Conservation (phyloP, 768 basidiomycete species). For the Macrolepiota fuliginosa region DNA sequence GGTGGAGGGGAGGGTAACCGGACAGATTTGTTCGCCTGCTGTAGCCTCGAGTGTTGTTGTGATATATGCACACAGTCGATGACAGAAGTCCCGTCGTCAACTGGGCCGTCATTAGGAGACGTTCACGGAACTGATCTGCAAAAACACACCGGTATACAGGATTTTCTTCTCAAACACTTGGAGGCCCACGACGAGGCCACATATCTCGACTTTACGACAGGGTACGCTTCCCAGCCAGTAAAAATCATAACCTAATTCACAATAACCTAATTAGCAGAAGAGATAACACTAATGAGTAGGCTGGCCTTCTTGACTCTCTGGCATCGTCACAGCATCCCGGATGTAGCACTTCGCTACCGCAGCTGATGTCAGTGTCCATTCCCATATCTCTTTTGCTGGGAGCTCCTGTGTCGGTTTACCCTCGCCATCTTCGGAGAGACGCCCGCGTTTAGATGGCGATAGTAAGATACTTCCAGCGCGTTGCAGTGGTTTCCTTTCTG, state of each 20-base stretch:
- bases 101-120: conserved; percentile 20
- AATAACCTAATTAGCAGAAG: conserved; percentile 9
- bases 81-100: conserved; percentile 76
- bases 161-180: conserved; percentile 57
- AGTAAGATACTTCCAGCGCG: conserved; percentile 10
- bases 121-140: not conserved
- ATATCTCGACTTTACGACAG: conserved; percentile 58
- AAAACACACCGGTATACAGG: conserved; percentile 52
- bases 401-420: not conserved
- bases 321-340: conserved; percentile 48
- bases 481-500: not conserved
- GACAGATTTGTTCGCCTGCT: conserved; percentile 14
- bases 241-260: conserved; percentile 48
- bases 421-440: conserved; percentile 2
- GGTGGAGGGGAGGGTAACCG: conserved; percentile 11
- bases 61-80: conserved; percentile 60
- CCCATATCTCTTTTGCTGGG: conserved; percentile 32
- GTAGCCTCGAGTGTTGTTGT: conserved; percentile 21
- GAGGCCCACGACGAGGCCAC: conserved; percentile 66
- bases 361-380: conserved; percentile 58
- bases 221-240: conserved; percentile 74
- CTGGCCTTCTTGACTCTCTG: conserved; percentile 25
- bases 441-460: conserved; percentile 14
- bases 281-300: conserved; percentile 1
- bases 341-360: conserved; percentile 56